Base-by-base conservation (phyloP, 2,329 filamentous ascomycete genomes). In the Cadophora malorum region DNA sequence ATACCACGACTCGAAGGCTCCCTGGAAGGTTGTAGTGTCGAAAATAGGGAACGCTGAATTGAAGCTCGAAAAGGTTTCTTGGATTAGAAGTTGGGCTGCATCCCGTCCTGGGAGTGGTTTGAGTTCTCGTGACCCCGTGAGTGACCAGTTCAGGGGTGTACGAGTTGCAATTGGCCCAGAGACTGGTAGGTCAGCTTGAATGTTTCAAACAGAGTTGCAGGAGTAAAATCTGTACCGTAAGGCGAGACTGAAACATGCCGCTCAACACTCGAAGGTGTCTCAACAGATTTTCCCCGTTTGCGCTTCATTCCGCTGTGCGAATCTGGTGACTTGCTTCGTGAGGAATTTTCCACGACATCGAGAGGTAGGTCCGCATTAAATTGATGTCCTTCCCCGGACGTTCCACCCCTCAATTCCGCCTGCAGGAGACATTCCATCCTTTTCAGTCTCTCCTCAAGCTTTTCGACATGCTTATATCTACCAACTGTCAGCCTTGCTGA, bases 41-140 rank as follows among this genome's bases (percentile, higher is more conserved):
- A 73, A 74, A 31, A 74, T 55, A 16, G 72, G 72, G 59, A 69
- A 67, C 19, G 63, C 65, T 2, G 65, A 31, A 63, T 73, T 69
- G 56, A 73, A 72, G 41, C 61, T 50, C 55, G 49, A 59, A 70
- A 71, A 38, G 63, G 50, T 61, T 66, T 68, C 16, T 66, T 68
- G 60, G 72, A 63, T 61, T 63, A 23, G 70, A 65, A 31, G 10
- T 16, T 38, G 70, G 35, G 65, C 64, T 16, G 67, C 58, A 12
- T 56, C 33, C 47, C 52, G 64, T 28, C 65, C 33, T 4, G 70
- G 70, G 14, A 70, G 67, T 9, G 56, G 31, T 62, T 70, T 60
- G 50, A 72, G 55, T 58, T 64, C 64, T 66, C 65, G 55, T 31
- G 47, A 23, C 49, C 50, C 64, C 60, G 65, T 65, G 35, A 65